These are phyloP conservation scores for Tremella yokohamensis DNA, from an alignment of 768 basidiomycete species.

Conservation along the genomic window DNA sequence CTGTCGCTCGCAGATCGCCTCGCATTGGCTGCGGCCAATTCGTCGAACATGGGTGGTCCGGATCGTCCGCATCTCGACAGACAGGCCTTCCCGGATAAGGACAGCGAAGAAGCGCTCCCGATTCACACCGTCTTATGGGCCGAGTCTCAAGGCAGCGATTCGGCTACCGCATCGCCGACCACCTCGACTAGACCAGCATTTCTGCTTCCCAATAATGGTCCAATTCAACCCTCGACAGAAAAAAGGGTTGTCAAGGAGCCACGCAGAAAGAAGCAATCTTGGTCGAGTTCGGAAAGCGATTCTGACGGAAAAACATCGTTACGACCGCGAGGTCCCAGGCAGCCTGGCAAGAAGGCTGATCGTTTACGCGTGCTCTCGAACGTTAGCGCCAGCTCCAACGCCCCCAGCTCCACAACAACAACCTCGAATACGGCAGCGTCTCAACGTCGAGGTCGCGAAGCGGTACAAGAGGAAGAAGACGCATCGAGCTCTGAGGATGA, in stretches of 20 bases:
- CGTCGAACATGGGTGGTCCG: neutral
- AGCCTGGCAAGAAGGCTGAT: slow-evolving; percentile 2
- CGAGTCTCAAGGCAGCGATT: neutral
- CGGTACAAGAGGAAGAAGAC: neutral
- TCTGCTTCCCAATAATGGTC: no score
- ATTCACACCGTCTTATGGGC: neutral
- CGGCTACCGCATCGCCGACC: neutral
- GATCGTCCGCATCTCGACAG: slow-evolving; percentile 1
- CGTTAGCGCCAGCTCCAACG: no score
- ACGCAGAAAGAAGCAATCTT: neutral
- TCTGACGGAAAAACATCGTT: neutral
- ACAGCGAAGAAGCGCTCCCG: slow-evolving; percentile 1
- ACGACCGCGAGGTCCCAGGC: neutral
- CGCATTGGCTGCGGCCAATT: neutral
- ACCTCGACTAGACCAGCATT: no score
- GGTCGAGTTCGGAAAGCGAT: neutral
- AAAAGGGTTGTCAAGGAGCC: no score
- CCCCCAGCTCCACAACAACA: no score
- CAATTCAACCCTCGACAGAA: no score
- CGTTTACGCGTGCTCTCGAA: neutral
- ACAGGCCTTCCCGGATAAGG: neutral
- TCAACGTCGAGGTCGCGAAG: neutral
- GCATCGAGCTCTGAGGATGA: slow-evolving; percentile 7
- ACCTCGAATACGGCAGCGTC: no score
- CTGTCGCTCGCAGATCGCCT: neutral